Conservation (phyloP, 441 rosid genomes). For the Daphne laureola region DNA sequence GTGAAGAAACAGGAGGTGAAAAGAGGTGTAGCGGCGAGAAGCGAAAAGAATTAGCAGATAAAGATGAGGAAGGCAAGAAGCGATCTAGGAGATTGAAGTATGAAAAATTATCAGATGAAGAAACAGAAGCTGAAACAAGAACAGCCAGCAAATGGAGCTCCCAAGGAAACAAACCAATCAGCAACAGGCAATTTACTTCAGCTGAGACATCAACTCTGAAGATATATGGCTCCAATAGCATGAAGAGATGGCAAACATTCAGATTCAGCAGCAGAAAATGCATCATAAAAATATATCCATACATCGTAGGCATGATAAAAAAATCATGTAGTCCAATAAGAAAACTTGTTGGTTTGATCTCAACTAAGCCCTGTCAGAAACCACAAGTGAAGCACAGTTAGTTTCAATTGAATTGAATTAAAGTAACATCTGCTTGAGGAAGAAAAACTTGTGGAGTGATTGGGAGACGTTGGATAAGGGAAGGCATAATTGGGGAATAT, state of each 20-base stretch:
- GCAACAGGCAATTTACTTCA: slow-evolving; percentile 4
- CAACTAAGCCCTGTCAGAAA: not conserved
- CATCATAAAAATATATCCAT: slow-evolving; percentile 17
- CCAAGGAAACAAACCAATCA: slow-evolving; percentile 11
- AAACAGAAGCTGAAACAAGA: not conserved
- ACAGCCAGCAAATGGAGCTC: slow-evolving; percentile 10
- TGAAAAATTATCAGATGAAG: not conserved
- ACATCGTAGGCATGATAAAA: slow-evolving; percentile 19
- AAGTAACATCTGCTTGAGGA: not conserved
- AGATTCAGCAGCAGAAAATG: slow-evolving; percentile 12
- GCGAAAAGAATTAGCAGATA: not conserved
- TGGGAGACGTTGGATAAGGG: no score
- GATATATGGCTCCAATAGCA: slow-evolving; percentile 1
- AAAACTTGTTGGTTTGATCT: slow-evolving; percentile 19
- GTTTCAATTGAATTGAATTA: not conserved
- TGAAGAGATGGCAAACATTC: not conserved
- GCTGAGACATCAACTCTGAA: slow-evolving; percentile 23
- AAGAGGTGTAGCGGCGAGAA: slow-evolving; percentile 5
- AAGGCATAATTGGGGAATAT: no score
- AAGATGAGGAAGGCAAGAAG: not conserved
- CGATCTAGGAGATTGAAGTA: no score
- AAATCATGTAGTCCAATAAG: slow-evolving; percentile 12
- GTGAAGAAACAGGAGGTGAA: not conserved
- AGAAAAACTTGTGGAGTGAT: no score
- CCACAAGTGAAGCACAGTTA: no score